These are phyloP conservation scores for Penicillium manginii DNA, from an alignment of 495 filamentous ascomycete species.

Conservation along the genomic window DNA sequence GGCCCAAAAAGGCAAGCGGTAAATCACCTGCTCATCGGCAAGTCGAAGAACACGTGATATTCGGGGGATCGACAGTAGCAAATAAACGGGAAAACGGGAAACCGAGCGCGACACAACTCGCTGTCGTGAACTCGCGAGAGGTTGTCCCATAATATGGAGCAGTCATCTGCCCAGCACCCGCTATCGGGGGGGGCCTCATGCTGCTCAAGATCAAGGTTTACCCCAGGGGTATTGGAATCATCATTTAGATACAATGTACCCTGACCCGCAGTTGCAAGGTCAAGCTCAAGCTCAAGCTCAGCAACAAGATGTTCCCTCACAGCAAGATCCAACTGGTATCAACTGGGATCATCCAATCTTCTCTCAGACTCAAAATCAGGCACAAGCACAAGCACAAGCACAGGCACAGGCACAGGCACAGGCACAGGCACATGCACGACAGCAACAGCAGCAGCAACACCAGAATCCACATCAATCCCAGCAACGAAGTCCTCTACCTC, in stretches of 20 bases:
- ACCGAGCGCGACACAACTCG: constrained; percentile 14
- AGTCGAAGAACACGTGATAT: not conserved
- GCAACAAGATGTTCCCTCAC: constrained; percentile 16
- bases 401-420: no score
- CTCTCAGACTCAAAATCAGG: no score
- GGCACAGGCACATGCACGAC: no score
- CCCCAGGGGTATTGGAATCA: constrained; percentile 45
- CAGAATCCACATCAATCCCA: constrained; percentile 37
- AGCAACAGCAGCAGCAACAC: constrained; percentile 5
- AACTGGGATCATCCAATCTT: constrained; percentile 20
- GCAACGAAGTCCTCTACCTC: constrained; percentile 33
- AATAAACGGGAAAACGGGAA: constrained; percentile 9
- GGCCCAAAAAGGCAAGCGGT: not conserved
- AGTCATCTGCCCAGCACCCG: constrained; percentile 38
- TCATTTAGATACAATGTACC: constrained; percentile 40
- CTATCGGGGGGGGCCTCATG: constrained; percentile 37
- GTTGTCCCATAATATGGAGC: constrained; percentile 41
- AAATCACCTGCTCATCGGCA: not conserved
- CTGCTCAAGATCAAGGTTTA: constrained; percentile 30
- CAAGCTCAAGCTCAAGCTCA: constrained; percentile 17
- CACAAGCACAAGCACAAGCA: no score
- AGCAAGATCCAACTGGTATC: constrained; percentile 9
- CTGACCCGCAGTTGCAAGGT: constrained; percentile 25
- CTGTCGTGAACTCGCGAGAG: constrained; percentile 10
- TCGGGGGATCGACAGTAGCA: constrained; percentile 13